These are phyloP conservation scores for Pseudogymnoascus destructans DNA, from an alignment of 2,329 filamentous ascomycete genomes.

Conservation along the genomic window DNA sequence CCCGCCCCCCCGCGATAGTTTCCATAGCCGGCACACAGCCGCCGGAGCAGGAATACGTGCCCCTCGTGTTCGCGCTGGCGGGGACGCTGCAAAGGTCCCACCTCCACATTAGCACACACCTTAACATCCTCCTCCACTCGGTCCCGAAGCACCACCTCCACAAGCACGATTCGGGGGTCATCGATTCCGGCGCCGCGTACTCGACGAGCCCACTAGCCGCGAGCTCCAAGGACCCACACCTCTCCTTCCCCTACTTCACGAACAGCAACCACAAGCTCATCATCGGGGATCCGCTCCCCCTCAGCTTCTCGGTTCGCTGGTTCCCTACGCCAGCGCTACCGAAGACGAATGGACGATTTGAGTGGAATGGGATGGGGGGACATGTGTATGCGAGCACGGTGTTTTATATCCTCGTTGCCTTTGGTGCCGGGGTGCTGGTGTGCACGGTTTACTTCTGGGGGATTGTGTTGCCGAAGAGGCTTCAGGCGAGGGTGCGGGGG, in stretches of 20 bases:
- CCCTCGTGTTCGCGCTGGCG: conserved; percentile 75
- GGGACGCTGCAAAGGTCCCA: conserved; percentile 82
- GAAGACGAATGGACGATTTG: conserved; percentile 49
- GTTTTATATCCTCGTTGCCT: conserved; percentile 48
- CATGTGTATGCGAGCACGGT: conserved; percentile 51
- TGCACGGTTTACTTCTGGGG: conserved; percentile 49
- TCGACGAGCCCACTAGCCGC: conserved; percentile 55
- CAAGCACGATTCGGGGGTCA: conserved; percentile 58
- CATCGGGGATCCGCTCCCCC: conserved; percentile 72
- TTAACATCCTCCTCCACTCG: conserved; percentile 76
- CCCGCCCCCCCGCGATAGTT: conserved; percentile 50
- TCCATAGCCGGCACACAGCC: conserved; percentile 34
- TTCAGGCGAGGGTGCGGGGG: conserved; percentile 16
- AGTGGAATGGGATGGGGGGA: conserved; percentile 52
- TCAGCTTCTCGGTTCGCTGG: conserved; percentile 76
- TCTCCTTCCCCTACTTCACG: background rate
- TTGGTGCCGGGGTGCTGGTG: conserved; percentile 40
- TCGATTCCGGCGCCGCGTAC: conserved; percentile 82
- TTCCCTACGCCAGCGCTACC: conserved; percentile 64
- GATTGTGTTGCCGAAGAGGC: conserved; percentile 38
- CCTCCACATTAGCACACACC: conserved; percentile 75
- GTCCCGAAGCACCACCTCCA: conserved; percentile 46
- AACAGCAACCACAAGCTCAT: conserved; percentile 39
- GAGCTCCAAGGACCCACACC: conserved; percentile 34
- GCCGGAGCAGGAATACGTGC: conserved; percentile 54